Evolutionary conservation across 495 filamentous ascomycete species (phyloP), one percentile per base, ranked within the genome.

Genomic region (Neurospora sp.): DNA sequence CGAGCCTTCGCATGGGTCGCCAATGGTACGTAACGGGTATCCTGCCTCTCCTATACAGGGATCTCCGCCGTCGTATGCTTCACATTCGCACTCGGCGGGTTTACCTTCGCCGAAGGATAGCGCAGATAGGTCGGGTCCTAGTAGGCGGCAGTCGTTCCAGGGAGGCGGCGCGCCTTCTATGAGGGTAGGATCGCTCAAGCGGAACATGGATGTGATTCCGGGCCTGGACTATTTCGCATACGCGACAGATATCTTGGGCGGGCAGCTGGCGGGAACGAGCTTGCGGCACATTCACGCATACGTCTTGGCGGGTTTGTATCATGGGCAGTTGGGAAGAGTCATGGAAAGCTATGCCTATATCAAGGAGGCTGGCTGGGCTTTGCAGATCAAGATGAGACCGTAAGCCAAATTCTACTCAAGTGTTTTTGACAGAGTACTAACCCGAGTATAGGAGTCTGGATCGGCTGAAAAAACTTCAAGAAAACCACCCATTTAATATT

Each of bases 261-360:
- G 88, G 46, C 88, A 95, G 35, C 86, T 90, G 71, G 94, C 92
- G 6, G 92, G 91, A 9, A 93, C 92, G 72, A 90, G 91, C 49
- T 83, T 98, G 54, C 86, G 89, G 62, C 92, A 97, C 78, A 93
- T 95, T 10, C 93, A 97, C 79, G 93, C 91, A n/a, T 88, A 89
- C 74, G 86, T 99, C 38, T 86, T 99, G 18, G 94, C 96, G 10
- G 94, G 94, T 2, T 82, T 99, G 16, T 99, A 97, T 80, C 88
- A 92, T 69, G 94, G 93, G 3, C 96, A 98, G 79, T 80, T 97
- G 37, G 95, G 91, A 1, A 89, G 95, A 71, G 91, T 95, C 1
- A 86, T 97, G 77, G 93, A 97, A 77, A 98, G 96, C 78, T 93
- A 93, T 84, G 90, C 89, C 42, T 97, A 94, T 87, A 96, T 98